These are phyloP conservation scores for Botrytis elliptica DNA, from an alignment of 2,329 filamentous ascomycete genomes.

Conservation along the genomic window DNA sequence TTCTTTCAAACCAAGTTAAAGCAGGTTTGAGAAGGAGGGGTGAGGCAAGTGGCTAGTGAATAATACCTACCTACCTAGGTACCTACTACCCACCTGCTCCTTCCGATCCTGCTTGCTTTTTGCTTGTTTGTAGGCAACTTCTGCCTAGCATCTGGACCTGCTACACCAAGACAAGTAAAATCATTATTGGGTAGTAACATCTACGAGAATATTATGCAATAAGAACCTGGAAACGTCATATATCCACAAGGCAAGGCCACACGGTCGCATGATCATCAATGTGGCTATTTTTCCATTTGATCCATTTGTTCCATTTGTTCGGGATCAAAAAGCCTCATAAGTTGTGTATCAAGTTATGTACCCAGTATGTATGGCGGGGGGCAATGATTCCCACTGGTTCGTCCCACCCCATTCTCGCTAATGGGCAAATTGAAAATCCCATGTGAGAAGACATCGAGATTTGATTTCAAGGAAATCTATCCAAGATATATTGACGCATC, in stretches of 20 bases:
- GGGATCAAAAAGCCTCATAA: neutral
- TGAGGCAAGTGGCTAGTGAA: neutral
- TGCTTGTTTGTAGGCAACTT: neutral
- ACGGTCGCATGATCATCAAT: conserved; percentile 1
- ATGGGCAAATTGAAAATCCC: conserved; percentile 10
- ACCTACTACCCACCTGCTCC: neutral
- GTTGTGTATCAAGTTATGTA: neutral
- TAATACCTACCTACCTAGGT: neutral
- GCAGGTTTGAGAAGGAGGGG: no score
- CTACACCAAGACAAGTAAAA: neutral
- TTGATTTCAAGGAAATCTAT: neutral
- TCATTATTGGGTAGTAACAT: neutral
- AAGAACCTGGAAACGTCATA: conserved; percentile 7
- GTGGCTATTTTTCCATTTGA: neutral
- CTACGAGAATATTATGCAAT: neutral
- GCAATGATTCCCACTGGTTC: neutral
- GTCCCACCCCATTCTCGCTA: neutral
- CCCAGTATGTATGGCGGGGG: neutral
- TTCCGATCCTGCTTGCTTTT: neutral
- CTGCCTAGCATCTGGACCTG: neutral
- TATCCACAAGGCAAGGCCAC: neutral
- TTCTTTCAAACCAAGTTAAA: conserved; percentile 1
- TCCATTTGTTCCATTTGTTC: neutral
- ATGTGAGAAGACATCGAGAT: neutral
- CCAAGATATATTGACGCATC: neutral